Evolutionary conservation across 805 yeast species (phyloP), one percentile per base, ranked within the genome.

Genomic region (Kluyveromyces siamensis): DNA sequence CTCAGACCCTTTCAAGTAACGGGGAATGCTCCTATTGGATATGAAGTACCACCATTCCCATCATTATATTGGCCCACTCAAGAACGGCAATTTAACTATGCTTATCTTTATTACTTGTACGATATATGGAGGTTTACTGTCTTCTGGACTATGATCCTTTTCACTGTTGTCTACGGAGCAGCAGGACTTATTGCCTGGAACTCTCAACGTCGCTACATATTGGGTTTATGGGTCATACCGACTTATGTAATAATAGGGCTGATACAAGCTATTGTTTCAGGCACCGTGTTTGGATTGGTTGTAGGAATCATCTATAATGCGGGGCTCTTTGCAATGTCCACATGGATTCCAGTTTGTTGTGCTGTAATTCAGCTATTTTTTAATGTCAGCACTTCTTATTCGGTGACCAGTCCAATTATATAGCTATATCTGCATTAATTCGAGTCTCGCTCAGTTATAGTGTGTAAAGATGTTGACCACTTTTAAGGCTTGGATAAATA

Each of bases 331-430:
- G 77, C 84, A 19, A 87, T 93, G 95, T 83, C 95, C 11, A 87
- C 97, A 0, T 91, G 99, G 99, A 80, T 91, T 8, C 98, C 99
- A 0, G 75, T 91, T 55, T 76, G 84, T 48, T 87, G 90, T 80
- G 95, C 81, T 0, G 65, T 84, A 2, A 76, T 84, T 5, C 81
- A 80, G 55, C 73, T 86, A 6, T 60, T 88, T 40, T 85, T 77
- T 63, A 79, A 84, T 60, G 73, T 87, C 36, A 71, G 83, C 35
- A 75, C 82, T 8, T 75, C 65, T 48, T 58, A 54, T 44, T 46
- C 59, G 8, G 51, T 59, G 46, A 45, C 56, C 2, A 62, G 60
- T 17, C 44, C 52, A 14, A 47, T 58, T 17, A 52, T 60, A 51
- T 63, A 41, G 30, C 17, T 30, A 13, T 13, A 30, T 30, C 14